A percentile compares a stretch with the other conserved stretches of the same genome.
phyloP scores from a whole-genome alignment of 768 basidiomycete species.

The Collybiopsis luxurians region DNA sequence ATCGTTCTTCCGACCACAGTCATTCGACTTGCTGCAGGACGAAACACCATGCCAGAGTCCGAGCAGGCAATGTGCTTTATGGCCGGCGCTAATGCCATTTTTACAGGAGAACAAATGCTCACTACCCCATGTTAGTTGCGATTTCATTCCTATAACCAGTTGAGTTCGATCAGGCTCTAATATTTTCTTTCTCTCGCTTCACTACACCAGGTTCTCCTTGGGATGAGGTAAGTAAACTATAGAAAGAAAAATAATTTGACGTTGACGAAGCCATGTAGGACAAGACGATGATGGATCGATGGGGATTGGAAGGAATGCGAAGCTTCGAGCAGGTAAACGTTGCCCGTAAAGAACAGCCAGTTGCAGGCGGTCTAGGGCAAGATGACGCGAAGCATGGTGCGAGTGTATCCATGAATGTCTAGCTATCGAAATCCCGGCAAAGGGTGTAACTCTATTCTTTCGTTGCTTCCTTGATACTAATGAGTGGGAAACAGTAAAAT shows the following conservation, averaged over 20 bases:
- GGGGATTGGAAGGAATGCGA: conserved; percentile 90
- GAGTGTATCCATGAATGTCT: background rate
- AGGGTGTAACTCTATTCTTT: background rate
- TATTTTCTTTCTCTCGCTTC: conserved; percentile 8
- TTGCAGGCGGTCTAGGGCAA: conserved; percentile 13
- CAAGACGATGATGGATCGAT: conserved; percentile 89
- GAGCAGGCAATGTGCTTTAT: conserved; percentile 99
- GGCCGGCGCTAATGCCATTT: conserved; percentile 97
- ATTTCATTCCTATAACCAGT: conserved; percentile 1
- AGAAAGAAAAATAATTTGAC: background rate
- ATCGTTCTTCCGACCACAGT: conserved; percentile 91
- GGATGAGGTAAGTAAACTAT: conserved; percentile 66
- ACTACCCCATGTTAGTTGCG: conserved; percentile 85
- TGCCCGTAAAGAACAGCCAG: conserved; percentile 48
- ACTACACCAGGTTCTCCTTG: conserved; percentile 72
- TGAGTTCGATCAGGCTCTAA: conserved; percentile 3
- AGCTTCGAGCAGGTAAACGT: conserved; percentile 80
- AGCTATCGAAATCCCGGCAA: background rate
- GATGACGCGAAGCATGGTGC: background rate
- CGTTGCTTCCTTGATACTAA: too few species aligned
- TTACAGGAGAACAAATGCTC: conserved; percentile 97
- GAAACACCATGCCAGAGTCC: conserved; percentile 83
- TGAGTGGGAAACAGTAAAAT: too few species aligned
- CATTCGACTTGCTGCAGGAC: conserved; percentile 91
- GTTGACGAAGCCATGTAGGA: conserved; percentile 47